Percentiles rank a stretch among this genome's conserved stretches.
phyloP scores from a whole-genome alignment of 192 early-diverging fungal species.

The Podila clonocystis region DNA sequence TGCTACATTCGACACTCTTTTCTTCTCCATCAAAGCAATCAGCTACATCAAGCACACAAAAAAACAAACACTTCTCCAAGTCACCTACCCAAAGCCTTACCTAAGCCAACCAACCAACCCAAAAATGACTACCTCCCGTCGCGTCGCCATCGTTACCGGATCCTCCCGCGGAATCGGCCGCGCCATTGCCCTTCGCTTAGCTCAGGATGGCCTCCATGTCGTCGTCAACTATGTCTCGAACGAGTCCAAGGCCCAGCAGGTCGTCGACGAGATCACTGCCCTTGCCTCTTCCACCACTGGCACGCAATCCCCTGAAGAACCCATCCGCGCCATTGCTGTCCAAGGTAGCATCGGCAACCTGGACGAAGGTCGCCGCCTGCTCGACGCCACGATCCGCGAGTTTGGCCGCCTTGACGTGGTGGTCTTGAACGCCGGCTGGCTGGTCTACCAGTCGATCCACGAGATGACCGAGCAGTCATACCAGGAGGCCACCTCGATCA shows the following conservation, averaged over 20 bases:
- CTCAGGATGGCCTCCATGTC: constrained; percentile 64
- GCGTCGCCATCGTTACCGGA: constrained; percentile 88
- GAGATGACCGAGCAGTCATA: constrained; percentile 36
- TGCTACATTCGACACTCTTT: not conserved
- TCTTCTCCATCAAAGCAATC: not conserved
- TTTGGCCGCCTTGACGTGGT: constrained; percentile 57
- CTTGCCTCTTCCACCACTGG: not conserved
- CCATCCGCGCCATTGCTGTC: constrained; percentile 49
- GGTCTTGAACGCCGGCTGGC: constrained; percentile 55
- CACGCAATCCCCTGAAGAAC: not conserved
- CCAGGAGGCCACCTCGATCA: constrained; percentile 32
- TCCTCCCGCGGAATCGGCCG: constrained; percentile 90
- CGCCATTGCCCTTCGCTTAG: constrained; percentile 85
- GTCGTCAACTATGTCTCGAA: constrained; percentile 80
- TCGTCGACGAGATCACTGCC: constrained; percentile 1
- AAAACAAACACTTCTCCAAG: not conserved
- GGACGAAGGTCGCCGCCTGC: constrained; percentile 6
- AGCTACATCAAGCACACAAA: not conserved
- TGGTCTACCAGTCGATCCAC: constrained; percentile 24
- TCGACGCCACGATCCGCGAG: constrained; percentile 25
- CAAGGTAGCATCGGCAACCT: constrained; percentile 50
- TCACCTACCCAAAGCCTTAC: no score
- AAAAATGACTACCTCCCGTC: constrained; percentile 56
- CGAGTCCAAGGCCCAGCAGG: constrained; percentile 66
- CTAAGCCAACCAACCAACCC: not conserved